Evolutionary conservation across 2,329 filamentous ascomycete genomes (phyloP).

Genomic region (Alternaria atra): DNA sequence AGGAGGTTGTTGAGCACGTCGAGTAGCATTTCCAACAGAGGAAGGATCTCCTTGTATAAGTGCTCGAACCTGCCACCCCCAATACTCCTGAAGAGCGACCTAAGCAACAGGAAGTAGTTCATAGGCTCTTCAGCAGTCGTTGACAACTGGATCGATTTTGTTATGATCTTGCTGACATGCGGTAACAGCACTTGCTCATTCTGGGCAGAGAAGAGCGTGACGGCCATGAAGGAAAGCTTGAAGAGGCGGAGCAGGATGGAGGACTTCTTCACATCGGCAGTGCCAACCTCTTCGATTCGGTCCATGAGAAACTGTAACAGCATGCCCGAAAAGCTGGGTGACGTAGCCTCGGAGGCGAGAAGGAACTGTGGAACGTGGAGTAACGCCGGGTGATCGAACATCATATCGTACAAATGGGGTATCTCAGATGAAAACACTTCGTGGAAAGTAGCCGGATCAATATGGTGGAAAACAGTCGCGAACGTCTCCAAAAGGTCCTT

Average conservation of each 20-base stretch:
- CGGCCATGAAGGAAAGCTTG: slow-evolving; percentile 99
- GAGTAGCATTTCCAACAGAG: slow-evolving; percentile 94
- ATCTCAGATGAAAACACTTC: slow-evolving; percentile 99
- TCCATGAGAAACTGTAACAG: slow-evolving; percentile 97
- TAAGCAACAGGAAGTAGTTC: slow-evolving; percentile 95
- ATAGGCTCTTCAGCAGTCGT: slow-evolving; percentile 96
- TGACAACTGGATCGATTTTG: slow-evolving; percentile 94
- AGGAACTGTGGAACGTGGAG: slow-evolving; percentile 98
- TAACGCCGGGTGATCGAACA: slow-evolving; percentile 93
- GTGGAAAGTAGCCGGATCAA: slow-evolving; percentile 97
- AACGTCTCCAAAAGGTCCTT: slow-evolving; percentile 98
- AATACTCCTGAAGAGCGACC: slow-evolving; percentile 94
- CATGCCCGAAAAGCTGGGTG: slow-evolving; percentile 97
- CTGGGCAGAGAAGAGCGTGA: slow-evolving; percentile 91
- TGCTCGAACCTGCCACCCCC: slow-evolving; percentile 97
- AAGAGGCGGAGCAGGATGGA: slow-evolving; percentile 93
- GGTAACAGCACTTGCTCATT: slow-evolving; percentile 96
- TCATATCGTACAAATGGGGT: slow-evolving; percentile 94
- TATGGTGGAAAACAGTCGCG: slow-evolving; percentile 97
- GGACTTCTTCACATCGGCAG: slow-evolving; percentile 88
- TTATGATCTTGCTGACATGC: slow-evolving; percentile 96
- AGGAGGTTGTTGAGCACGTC: slow-evolving; percentile 97
- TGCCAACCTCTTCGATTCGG: slow-evolving; percentile 92
- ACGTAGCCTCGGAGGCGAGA: slow-evolving; percentile 97
- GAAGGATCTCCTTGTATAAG: slow-evolving; percentile 96